Evolutionary conservation across 768 basidiomycete genomes (phyloP).

Genomic region (Suillus brevipes): DNA sequence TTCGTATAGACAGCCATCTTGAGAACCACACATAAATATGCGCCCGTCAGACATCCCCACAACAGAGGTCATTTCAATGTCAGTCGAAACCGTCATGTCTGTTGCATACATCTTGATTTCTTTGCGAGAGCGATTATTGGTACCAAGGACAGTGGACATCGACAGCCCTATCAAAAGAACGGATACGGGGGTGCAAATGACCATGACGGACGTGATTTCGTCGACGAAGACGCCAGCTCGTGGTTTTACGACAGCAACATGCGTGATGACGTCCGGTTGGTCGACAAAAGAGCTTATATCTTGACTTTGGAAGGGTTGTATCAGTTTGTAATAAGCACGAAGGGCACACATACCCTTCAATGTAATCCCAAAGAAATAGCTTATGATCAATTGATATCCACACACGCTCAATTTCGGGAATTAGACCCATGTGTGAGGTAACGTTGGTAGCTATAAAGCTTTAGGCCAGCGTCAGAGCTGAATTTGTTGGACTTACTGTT

Average conservation of each 20-base stretch:
- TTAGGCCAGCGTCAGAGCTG: constrained; percentile 12
- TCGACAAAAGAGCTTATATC: constrained; percentile 92
- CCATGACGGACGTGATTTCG: constrained; percentile 84
- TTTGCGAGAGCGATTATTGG: constrained; percentile 46
- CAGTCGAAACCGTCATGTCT: constrained; percentile 75
- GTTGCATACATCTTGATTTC: constrained; percentile 90
- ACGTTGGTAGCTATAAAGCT: constrained; percentile 56
- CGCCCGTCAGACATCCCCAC: constrained; percentile 78
- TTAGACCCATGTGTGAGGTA: constrained; percentile 83
- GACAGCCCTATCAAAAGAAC: constrained; percentile 86
- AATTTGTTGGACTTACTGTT: constrained; percentile 51
- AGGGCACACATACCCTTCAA: constrained; percentile 70
- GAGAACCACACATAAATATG: constrained; percentile 86
- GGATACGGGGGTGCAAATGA: constrained; percentile 85
- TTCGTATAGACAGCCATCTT: constrained; percentile 90
- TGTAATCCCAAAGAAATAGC: constrained; percentile 95
- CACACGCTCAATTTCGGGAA: constrained; percentile 90
- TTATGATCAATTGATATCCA: constrained; percentile 97
- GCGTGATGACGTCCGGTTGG: constrained; percentile 85
- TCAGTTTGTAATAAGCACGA: neutral
- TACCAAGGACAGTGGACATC: constrained; percentile 40
- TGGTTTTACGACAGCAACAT: constrained; percentile 86
- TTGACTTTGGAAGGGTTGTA: constrained; percentile 47
- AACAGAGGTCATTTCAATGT: constrained; percentile 85
- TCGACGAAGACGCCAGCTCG: constrained; percentile 89